Percentiles rank a stretch among this genome's conserved stretches.
These are phyloP conservation scores for Citeromyces siamensis DNA, from an alignment of 1,139 yeast genomes.

Conservation along the genomic window DNA sequence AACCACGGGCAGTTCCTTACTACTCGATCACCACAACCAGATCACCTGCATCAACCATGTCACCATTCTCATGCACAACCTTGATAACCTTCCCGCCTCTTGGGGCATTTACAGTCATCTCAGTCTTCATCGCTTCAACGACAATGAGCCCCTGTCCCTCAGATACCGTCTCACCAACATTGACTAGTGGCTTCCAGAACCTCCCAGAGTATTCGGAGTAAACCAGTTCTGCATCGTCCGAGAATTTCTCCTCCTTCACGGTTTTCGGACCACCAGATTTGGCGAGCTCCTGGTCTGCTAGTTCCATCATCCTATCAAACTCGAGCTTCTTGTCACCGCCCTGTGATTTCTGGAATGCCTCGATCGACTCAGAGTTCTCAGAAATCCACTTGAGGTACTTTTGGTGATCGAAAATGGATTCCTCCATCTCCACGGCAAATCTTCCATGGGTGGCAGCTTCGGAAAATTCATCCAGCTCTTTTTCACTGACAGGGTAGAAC, in stretches of 20 bases:
- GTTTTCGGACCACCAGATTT: slow-evolving; percentile 27
- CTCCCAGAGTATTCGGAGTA: slow-evolving; percentile 94
- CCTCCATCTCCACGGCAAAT: slow-evolving; percentile 62
- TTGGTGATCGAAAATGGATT: slow-evolving; percentile 72
- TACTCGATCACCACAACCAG: slow-evolving; percentile 66
- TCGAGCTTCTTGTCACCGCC: slow-evolving; percentile 76
- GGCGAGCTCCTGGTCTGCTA: slow-evolving; percentile 68
- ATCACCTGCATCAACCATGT: slow-evolving; percentile 95
- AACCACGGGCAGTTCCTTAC: slow-evolving; percentile 3
- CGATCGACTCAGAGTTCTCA: slow-evolving; percentile 60
- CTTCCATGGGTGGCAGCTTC: slow-evolving; percentile 76
- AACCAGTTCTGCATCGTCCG: slow-evolving; percentile 70
- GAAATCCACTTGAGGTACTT: slow-evolving; percentile 71
- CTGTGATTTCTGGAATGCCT: slow-evolving; percentile 53
- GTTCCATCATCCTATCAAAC: slow-evolving; percentile 71
- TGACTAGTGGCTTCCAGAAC: slow-evolving; percentile 87
- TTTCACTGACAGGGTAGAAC: slow-evolving; percentile 84
- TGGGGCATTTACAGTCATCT: slow-evolving; percentile 77
- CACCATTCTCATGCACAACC: slow-evolving; percentile 75
- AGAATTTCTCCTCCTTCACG: slow-evolving; percentile 37
- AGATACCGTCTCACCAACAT: slow-evolving; percentile 65
- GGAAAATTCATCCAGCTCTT: slow-evolving; percentile 56
- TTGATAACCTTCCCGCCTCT: slow-evolving; percentile 66
- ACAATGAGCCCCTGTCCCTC: slow-evolving; percentile 75
- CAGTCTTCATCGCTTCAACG: slow-evolving; percentile 98